phyloP scores from a whole-genome alignment of 371 early-diverging fungal species.

The Coemansia sp. region DNA sequence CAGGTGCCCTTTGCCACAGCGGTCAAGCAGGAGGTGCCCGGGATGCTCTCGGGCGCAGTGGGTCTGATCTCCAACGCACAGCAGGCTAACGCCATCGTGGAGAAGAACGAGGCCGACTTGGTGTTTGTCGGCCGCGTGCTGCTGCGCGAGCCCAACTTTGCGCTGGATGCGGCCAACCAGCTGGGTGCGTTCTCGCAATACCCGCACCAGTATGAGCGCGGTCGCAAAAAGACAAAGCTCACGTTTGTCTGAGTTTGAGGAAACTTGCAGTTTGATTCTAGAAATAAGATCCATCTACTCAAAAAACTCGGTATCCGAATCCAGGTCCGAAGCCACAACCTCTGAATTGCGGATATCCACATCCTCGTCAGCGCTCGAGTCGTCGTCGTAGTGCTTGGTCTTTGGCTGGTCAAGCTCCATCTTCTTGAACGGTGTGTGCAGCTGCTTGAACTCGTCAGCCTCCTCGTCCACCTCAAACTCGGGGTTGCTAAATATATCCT shows the following conservation, averaged over 20 bases:
- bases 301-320: slow-evolving; percentile 9
- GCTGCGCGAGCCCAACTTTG: slow-evolving; percentile 64
- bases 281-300: background rate
- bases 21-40: slow-evolving; percentile 60
- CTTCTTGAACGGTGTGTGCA: slow-evolving; percentile 65
- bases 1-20: slow-evolving; percentile 73
- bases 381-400: slow-evolving; percentile 21
- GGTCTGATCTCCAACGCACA: slow-evolving; percentile 69
- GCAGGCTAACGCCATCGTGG: slow-evolving; percentile 71
- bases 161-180: slow-evolving; percentile 54
- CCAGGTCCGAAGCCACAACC: background rate
- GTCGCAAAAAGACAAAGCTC: slow-evolving; percentile 20
- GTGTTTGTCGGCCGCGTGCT: slow-evolving; percentile 72
- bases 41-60: slow-evolving; percentile 66
- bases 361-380: slow-evolving; percentile 44
- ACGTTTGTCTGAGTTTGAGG: slow-evolving; percentile 10
- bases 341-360: slow-evolving; percentile 26
- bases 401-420: slow-evolving; percentile 2
- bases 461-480: slow-evolving; percentile 91
- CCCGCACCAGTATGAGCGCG: slow-evolving; percentile 63
- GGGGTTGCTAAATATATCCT: slow-evolving; percentile 83
- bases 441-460: slow-evolving; percentile 80
- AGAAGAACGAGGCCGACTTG: slow-evolving; percentile 67
- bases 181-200: slow-evolving; percentile 65
- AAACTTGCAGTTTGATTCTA: no score